Evolutionary conservation across 768 basidiomycete species (phyloP), one percentile per base, ranked within the genome.

Genomic region (Neoboletus brunneissimus): DNA sequence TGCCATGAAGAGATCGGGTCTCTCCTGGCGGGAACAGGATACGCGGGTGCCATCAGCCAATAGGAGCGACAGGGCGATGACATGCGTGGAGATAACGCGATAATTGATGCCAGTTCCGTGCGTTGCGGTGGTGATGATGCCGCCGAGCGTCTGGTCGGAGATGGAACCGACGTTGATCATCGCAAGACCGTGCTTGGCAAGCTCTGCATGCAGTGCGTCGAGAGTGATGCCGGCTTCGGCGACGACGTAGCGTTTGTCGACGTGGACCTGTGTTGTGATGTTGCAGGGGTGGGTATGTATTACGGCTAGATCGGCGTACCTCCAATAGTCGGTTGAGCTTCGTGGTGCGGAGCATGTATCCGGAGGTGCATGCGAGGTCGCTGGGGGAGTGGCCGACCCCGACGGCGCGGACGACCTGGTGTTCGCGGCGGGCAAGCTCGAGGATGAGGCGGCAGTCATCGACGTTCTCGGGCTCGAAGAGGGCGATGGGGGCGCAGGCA

Each of bases 141-240:
- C 97, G 27, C 84, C 95, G 60, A 99, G 80, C 4, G 94, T 92
- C 72, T 98, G 96, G 70, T 97, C 94, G 35, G 94, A 96, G 65
- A 99, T 98, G 29, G 94, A 95, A 35, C 97, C 97, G 58, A 98
- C 80, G 72, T 91, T 96, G 66, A 82, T 85, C 83, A 99, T 87
- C 38, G 94, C 95, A 32, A 98, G 82, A 34, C 79, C 79, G 64
- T 86, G 75, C 13, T 75, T 70, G 47, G 78, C 82, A 53, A 98
- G 86, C 16, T 78, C 77, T 23, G 71, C 74, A 61, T 96, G 92
- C 5, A 98, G 80, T 48, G 81, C 77, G 55, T 86, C 77, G 54
- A 98, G 84, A 5, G 82, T 86, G 68, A 94, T 87, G 22, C 93
- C 93, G 5, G 83, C 88, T 72, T 94, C 82, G 1, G 81, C 88